phyloP scores from a whole-genome alignment of 345 rosid species.

The Syzygium aqueum region DNA sequence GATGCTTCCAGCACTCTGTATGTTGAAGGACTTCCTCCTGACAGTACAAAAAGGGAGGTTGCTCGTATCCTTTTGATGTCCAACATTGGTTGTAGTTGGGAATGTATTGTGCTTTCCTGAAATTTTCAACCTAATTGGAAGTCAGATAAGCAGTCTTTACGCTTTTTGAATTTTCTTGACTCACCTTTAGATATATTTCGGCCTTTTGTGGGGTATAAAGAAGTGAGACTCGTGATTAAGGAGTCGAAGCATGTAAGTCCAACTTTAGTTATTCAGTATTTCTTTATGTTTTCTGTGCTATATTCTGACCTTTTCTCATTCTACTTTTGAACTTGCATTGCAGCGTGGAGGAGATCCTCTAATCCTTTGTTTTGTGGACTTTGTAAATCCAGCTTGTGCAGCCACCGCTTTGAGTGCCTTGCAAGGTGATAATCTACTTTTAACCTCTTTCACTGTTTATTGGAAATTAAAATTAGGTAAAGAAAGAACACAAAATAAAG shows the following conservation, averaged over 20 bases:
- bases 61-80: slow-evolving; percentile 64
- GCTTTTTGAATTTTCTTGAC: slow-evolving; percentile 20
- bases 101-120: background rate
- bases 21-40: slow-evolving; percentile 81
- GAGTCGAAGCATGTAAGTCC: slow-evolving; percentile 60
- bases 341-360: slow-evolving; percentile 84
- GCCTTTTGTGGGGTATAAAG: slow-evolving; percentile 77
- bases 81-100: background rate
- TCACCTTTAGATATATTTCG: slow-evolving; percentile 64
- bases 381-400: slow-evolving; percentile 74
- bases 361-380: slow-evolving; percentile 87
- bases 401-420: slow-evolving; percentile 85
- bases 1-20: slow-evolving; percentile 76
- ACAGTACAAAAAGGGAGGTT: slow-evolving; percentile 69
- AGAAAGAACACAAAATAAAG: background rate
- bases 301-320: background rate
- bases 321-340: slow-evolving; percentile 7
- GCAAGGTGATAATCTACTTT: slow-evolving; percentile 47
- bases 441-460: background rate
- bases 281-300: background rate
- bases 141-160: background rate
- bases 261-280: background rate
- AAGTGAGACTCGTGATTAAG: slow-evolving; percentile 72
- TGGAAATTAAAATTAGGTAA: background rate
- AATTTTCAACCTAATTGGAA: background rate